phyloP scores from a whole-genome alignment of 345 rosid species.

The Ricinus communis region DNA sequence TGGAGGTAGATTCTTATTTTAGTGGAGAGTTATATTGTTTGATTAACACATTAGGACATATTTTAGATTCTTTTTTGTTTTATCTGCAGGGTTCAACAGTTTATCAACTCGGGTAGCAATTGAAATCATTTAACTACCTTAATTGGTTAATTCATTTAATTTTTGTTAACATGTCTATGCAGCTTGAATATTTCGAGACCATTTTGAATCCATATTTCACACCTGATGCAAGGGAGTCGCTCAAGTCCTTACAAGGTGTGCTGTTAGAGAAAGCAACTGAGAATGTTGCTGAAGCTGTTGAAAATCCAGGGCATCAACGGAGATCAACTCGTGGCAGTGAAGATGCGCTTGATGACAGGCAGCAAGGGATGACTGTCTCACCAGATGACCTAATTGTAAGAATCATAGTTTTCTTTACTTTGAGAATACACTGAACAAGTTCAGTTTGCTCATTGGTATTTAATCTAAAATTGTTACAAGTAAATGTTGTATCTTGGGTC shows the following conservation, averaged over 20 bases:
- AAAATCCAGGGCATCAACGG: constrained; percentile 67
- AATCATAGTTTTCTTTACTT: constrained; percentile 6
- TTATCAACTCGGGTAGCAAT: constrained; percentile 3
- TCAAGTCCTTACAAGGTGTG: constrained; percentile 79
- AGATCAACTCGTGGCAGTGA: constrained; percentile 95
- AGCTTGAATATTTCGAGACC: constrained; percentile 96
- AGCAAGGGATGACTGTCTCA: constrained; percentile 65
- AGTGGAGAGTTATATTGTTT: neutral
- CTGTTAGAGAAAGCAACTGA: constrained; percentile 86
- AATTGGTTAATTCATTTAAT: neutral
- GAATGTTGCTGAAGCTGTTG: constrained; percentile 61
- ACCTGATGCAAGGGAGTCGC: constrained; percentile 72
- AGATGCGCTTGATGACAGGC: constrained; percentile 80
- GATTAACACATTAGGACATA: neutral
- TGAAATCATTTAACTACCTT: neutral
- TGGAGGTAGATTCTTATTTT: constrained; percentile 58
- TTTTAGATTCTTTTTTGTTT: neutral
- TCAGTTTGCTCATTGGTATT: neutral
- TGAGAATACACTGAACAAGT: neutral
- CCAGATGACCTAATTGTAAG: constrained; percentile 95
- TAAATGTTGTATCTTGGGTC: neutral
- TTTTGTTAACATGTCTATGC: constrained; percentile 36
- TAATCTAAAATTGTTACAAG: neutral
- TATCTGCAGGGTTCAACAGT: neutral
- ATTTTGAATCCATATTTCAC: constrained; percentile 78